Evolutionary conservation across 441 rosid genomes (phyloP).

Genomic region (Pelargonium australe): DNA sequence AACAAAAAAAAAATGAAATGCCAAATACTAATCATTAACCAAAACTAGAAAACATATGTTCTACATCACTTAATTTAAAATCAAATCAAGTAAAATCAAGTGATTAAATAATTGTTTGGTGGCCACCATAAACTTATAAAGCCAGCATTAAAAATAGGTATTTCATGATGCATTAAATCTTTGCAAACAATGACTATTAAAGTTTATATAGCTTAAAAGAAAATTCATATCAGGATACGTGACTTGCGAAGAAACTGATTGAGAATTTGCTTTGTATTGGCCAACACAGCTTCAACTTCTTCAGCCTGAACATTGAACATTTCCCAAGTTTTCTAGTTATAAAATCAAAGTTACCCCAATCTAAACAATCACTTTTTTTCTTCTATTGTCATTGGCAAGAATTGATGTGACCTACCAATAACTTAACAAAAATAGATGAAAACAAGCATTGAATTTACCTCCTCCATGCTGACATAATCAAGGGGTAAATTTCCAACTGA

Average conservation of each 20-base stretch:
- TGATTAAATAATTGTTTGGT: not conserved
- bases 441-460: constrained; percentile 42
- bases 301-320: constrained; percentile 49
- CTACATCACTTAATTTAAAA: not conserved
- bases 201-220: constrained; percentile 10
- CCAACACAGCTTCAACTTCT: constrained; percentile 84
- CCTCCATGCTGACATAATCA: constrained; percentile 61
- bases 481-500: constrained; percentile 93
- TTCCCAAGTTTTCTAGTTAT: not conserved
- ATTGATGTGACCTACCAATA: not conserved
- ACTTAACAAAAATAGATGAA: not conserved
- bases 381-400: not conserved
- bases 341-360: constrained; percentile 16
- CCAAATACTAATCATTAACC: not conserved
- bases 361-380: not conserved
- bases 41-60: constrained; percentile 1
- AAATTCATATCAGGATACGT: constrained; percentile 51
- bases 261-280: constrained; percentile 93
- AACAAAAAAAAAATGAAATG: not conserved
- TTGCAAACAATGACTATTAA: constrained; percentile 7
- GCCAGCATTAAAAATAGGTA: not conserved
- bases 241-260: constrained; percentile 84
- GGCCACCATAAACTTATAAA: not conserved
- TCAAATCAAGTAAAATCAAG: constrained; percentile 6
- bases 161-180: not conserved